Evolutionary conservation across 2,329 filamentous ascomycete species (phyloP).

Genomic region (Pleomassaria siparia): DNA sequence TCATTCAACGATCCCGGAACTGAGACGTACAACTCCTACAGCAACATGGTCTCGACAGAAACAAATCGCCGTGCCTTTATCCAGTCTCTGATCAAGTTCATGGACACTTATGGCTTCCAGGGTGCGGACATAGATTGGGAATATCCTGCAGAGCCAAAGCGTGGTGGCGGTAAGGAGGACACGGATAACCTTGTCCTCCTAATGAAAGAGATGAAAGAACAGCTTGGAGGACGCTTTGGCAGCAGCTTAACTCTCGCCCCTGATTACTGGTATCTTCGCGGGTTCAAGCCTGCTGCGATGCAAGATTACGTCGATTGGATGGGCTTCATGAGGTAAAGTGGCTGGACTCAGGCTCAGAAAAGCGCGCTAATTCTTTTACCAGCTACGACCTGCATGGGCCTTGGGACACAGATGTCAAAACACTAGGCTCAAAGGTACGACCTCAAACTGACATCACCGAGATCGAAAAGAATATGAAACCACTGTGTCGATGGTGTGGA

Average conservation of each 20-base stretch:
- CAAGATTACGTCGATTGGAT: no score
- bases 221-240: no score
- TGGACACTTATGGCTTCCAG: constrained; percentile 48
- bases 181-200: background rate
- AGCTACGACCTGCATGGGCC: constrained; percentile 47
- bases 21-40: constrained; percentile 26
- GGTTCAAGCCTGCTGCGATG: no score
- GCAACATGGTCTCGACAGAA: constrained; percentile 30
- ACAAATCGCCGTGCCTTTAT: constrained; percentile 40
- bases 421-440: constrained; percentile 18
- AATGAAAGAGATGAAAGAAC: no score
- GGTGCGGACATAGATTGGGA: constrained; percentile 50
- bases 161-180: background rate
- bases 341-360: no score
- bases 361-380: no score
- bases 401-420: constrained; percentile 32
- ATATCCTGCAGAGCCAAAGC: constrained; percentile 14
- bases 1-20: constrained; percentile 43
- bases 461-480: constrained; percentile 44
- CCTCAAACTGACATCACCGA: constrained; percentile 51
- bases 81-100: constrained; percentile 42
- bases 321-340: no score
- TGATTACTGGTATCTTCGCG: no score
- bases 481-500: constrained; percentile 48
- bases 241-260: no score